Evolutionary conservation across 192 early-diverging fungal genomes (phyloP).

Genomic region (Jimgerdemannia flammicorona): DNA sequence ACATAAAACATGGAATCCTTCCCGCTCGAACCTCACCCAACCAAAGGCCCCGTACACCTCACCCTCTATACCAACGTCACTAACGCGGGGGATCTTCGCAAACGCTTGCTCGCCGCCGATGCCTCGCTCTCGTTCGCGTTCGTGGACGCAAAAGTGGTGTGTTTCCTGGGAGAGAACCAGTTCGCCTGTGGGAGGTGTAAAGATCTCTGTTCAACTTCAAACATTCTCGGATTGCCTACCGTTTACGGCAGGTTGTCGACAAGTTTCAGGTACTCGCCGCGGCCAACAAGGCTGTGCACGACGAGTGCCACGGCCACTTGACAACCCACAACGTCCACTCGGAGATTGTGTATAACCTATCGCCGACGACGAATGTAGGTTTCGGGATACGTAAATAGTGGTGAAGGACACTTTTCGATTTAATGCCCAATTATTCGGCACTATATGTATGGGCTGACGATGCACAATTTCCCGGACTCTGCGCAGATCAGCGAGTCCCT

Average conservation of each 20-base stretch:
- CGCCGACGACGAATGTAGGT: conserved; percentile 49
- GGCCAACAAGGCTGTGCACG: conserved; percentile 42
- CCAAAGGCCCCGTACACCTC: conserved; percentile 24
- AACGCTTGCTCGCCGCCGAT: conserved; percentile 33
- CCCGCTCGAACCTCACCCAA: conserved; percentile 29
- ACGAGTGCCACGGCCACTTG: conserved; percentile 39
- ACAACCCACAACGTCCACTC: conserved; percentile 53
- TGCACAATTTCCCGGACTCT: background rate
- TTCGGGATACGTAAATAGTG: background rate
- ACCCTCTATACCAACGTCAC: conserved; percentile 25
- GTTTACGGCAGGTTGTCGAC: conserved; percentile 38
- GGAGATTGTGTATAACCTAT: conserved; percentile 57
- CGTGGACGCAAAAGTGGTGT: conserved; percentile 36
- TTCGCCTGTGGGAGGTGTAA: too few species aligned
- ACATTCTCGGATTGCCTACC: background rate
- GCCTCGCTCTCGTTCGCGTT: conserved; percentile 26
- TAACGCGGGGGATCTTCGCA: conserved; percentile 31
- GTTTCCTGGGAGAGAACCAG: background rate
- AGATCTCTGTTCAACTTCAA: background rate
- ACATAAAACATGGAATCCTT: conserved; percentile 29
- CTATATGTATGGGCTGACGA: too few species aligned
- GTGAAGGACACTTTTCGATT: too few species aligned
- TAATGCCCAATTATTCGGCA: too few species aligned
- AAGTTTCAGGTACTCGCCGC: conserved; percentile 48
- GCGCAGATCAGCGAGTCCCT: conserved; percentile 51